Evolutionary conservation across 1,139 yeast species (phyloP).

Genomic region (Pichia sp.): DNA sequence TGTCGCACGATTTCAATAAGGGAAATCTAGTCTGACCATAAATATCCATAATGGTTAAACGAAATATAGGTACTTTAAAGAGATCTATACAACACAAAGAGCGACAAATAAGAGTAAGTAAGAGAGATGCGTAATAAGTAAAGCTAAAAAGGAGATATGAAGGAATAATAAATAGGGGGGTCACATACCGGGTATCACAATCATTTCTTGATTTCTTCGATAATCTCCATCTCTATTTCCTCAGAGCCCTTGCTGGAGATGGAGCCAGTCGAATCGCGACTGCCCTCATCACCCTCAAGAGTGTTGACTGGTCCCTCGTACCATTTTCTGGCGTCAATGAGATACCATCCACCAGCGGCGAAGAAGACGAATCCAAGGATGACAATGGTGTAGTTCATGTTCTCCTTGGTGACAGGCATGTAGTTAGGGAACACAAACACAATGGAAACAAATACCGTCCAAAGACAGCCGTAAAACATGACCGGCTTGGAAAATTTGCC

Average conservation of each 20-base stretch:
- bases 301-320: conserved; percentile 28
- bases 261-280: too few relatives aligned
- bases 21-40: too few relatives aligned
- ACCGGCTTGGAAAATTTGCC: conserved; percentile 27
- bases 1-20: too few relatives aligned
- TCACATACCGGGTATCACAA: too few relatives aligned
- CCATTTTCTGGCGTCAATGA: conserved; percentile 27
- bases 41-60: too few relatives aligned
- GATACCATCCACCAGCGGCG: conserved; percentile 28
- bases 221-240: background rate
- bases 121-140: too few relatives aligned
- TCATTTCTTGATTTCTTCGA: background rate
- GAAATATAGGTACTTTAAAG: too few relatives aligned
- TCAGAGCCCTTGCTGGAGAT: background rate
- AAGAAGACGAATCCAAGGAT: conserved; percentile 30
- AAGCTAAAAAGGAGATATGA: too few relatives aligned
- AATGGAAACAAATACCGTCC: conserved; percentile 40
- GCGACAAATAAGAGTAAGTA: too few relatives aligned
- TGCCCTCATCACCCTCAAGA: conserved; percentile 24
- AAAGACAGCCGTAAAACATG: conserved; percentile 29
- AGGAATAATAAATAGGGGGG: too few relatives aligned
- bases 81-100: too few relatives aligned
- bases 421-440: conserved; percentile 43
- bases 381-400: conserved; percentile 44
- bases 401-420: conserved; percentile 41